Evolutionary conservation across 108 stramenopile genomes (phyloP).

Genomic region (Parietichytrium sp.): DNA sequence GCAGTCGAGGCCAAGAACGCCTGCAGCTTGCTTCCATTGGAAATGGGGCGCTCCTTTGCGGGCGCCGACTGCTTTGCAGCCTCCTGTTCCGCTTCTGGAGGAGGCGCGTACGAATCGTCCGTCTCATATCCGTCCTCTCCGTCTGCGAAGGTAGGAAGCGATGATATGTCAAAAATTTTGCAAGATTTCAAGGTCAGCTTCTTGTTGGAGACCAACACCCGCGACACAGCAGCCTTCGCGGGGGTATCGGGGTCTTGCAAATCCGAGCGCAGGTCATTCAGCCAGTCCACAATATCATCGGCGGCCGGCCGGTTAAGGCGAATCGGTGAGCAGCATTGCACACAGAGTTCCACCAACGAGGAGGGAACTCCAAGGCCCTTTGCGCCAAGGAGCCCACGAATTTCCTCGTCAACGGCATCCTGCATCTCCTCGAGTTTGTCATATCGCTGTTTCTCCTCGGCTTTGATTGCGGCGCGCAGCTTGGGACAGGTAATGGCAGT

Average conservation of each 20-base stretch:
- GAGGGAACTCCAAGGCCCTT: not conserved
- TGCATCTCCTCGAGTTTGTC: conserved; percentile 14
- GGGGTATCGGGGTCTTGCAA: not conserved
- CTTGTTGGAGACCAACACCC: not conserved
- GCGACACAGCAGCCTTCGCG: not conserved
- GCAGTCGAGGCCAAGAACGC: not conserved
- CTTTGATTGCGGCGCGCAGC: conserved; percentile 17
- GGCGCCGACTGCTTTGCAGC: not conserved
- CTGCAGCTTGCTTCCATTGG: conserved; percentile 31
- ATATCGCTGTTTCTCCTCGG: conserved; percentile 15
- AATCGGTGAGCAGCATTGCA: conserved; percentile 4
- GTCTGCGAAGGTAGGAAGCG: not conserved
- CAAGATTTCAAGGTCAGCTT: not conserved
- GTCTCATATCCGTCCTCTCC: conserved; percentile 37
- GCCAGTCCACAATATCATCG: conserved; percentile 4
- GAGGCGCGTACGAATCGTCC: not conserved
- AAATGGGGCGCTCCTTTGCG: no score
- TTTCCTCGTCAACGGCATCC: not conserved
- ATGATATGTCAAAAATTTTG: not conserved
- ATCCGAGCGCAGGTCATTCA: not conserved
- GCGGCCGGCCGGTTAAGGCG: conserved; percentile 22
- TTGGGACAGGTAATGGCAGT: not conserved
- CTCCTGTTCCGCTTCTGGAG: not conserved
- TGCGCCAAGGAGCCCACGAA: not conserved
- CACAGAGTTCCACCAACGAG: not conserved